Percentiles rank a stretch among this genome's conserved stretches.
These are phyloP conservation scores for Diaporthe aspalathi DNA, from an alignment of 2,329 filamentous ascomycete species.

Conservation along the genomic window DNA sequence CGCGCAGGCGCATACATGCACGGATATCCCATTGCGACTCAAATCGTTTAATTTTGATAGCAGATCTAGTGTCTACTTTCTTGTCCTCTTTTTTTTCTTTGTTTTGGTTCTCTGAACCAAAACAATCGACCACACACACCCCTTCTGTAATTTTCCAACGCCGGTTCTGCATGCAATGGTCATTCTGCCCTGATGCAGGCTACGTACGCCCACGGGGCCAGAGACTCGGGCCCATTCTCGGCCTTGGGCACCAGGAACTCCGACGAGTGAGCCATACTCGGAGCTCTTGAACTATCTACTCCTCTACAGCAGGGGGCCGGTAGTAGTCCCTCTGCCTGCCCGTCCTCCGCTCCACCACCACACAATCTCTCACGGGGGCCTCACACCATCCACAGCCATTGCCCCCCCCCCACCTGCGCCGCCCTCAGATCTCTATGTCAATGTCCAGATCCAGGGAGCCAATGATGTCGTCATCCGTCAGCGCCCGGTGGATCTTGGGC, in stretches of 20 bases:
- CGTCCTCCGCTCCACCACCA: neutral
- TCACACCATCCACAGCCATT: too few relatives aligned
- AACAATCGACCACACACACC: neutral
- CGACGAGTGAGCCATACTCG: neutral
- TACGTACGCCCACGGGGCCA: neutral
- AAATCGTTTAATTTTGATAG: neutral
- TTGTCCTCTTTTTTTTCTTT: too few relatives aligned
- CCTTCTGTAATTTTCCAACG: slow-evolving; percentile 6
- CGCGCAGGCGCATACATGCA: too few relatives aligned
- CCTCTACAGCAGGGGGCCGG: too few relatives aligned
- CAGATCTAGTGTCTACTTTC: slow-evolving; percentile 6
- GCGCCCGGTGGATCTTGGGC: slow-evolving; percentile 78
- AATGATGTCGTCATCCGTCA: slow-evolving; percentile 94
- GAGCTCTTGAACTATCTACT: neutral
- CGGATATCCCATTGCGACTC: neutral
- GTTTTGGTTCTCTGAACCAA: neutral
- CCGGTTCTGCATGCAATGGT: slow-evolving; percentile 11
- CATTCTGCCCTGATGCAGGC: neutral
- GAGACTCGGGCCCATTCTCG: neutral
- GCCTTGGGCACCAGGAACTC: neutral
- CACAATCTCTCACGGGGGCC: neutral
- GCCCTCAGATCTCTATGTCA: slow-evolving; percentile 78
- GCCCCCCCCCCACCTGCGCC: neutral
- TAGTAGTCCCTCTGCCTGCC: neutral
- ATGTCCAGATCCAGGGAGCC: slow-evolving; percentile 89